Evolutionary conservation across 2,329 filamentous ascomycete species (phyloP).

Genomic region (Periconia sp.): DNA sequence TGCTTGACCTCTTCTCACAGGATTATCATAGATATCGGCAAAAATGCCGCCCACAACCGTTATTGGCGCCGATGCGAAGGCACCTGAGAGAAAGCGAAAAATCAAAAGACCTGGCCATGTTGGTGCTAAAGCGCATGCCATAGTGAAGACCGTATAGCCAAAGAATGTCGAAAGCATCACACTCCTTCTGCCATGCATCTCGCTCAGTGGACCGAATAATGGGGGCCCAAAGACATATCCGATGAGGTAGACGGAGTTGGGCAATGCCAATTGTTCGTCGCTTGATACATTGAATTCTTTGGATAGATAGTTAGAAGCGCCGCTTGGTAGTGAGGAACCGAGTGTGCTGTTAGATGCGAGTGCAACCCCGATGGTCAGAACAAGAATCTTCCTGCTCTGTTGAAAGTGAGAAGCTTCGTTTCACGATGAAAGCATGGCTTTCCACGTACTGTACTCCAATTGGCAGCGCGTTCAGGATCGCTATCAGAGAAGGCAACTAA

Average conservation of each 20-base stretch:
- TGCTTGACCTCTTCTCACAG: constrained; percentile 58
- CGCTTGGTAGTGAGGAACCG: constrained; percentile 57
- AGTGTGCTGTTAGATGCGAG: constrained; percentile 13
- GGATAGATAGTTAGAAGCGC: constrained; percentile 59
- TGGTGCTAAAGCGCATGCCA: constrained; percentile 45
- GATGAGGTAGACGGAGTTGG: constrained; percentile 47
- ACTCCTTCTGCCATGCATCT: constrained; percentile 44
- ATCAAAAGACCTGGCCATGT: constrained; percentile 40
- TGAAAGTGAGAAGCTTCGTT: constrained; percentile 1
- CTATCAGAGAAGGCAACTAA: constrained; percentile 8
- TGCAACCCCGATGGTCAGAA: constrained; percentile 10
- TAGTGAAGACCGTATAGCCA: constrained; percentile 42
- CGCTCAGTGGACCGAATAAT: constrained; percentile 42
- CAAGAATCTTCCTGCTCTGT: constrained; percentile 7
- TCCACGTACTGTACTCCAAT: constrained; percentile 10
- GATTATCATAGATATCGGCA: constrained; percentile 63
- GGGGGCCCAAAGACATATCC: constrained; percentile 46
- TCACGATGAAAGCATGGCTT: constrained; percentile 6
- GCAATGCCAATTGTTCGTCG: constrained; percentile 40
- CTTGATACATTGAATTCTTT: constrained; percentile 56
- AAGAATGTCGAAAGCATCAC: constrained; percentile 52
- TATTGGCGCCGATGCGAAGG: constrained; percentile 48
- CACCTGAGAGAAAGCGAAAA: constrained; percentile 43
- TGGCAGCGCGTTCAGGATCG: constrained; percentile 9
- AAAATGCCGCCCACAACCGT: constrained; percentile 61